Percentiles rank a stretch among this genome's conserved stretches.
These are phyloP conservation scores for Serendipita indica DNA, from an alignment of 768 basidiomycete species.

Conservation along the genomic window DNA sequence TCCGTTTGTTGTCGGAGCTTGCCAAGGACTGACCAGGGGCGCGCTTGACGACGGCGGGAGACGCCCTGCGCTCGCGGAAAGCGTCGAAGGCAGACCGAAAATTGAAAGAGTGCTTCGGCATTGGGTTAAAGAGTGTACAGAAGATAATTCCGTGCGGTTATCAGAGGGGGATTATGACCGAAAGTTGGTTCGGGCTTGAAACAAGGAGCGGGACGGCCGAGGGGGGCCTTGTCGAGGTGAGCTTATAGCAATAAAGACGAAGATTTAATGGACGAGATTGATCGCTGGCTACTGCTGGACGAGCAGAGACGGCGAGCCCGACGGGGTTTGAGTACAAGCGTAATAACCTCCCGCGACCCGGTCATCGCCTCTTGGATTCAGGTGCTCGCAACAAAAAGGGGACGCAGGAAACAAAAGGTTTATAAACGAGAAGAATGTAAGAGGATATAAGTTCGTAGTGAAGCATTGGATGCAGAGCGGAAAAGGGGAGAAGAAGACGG, in stretches of 20 bases:
- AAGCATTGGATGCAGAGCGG: constrained; percentile 2
- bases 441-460: background rate
- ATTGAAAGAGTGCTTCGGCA: background rate
- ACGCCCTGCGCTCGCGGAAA: background rate
- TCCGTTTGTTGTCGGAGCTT: background rate
- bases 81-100: background rate
- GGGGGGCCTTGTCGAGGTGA: background rate
- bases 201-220: background rate
- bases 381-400: too few species aligned
- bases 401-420: too few species aligned
- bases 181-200: background rate
- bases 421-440: background rate
- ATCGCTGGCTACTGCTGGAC: background rate
- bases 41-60: background rate
- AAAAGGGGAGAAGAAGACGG: background rate
- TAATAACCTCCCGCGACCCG: too few species aligned
- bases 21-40: background rate
- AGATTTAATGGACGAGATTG: background rate
- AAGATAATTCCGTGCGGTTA: background rate
- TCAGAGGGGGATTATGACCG: background rate
- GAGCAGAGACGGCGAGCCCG: too few species aligned
- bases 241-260: background rate
- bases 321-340: too few species aligned
- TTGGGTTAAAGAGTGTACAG: background rate
- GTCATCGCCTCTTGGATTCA: too few species aligned